phyloP scores from a whole-genome alignment of 2,329 filamentous ascomycete genomes.

The Scopulariopsis brevicaulis region DNA sequence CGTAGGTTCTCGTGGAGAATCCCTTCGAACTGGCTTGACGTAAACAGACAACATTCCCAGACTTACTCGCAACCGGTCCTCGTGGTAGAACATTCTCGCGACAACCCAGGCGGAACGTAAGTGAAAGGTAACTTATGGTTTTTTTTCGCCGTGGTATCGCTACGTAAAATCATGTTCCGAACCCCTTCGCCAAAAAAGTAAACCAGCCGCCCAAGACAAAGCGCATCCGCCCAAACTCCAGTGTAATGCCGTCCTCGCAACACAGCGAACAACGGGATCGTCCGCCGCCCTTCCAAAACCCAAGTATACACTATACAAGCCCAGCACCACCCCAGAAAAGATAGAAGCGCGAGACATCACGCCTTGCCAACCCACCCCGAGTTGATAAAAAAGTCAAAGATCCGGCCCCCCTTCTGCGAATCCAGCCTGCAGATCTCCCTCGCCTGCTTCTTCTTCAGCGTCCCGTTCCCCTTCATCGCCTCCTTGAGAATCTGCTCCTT shows the following conservation, averaged over 20 bases:
- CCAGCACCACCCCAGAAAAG: not conserved
- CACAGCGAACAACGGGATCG: not conserved
- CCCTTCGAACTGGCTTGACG: no score
- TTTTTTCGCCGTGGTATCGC: not conserved
- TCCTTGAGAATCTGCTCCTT: slow-evolving; percentile 90
- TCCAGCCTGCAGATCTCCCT: slow-evolving; percentile 79
- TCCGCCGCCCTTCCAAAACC: no score
- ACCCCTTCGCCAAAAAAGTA: not conserved
- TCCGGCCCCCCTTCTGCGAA: slow-evolving; percentile 68
- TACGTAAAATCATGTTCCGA: not conserved
- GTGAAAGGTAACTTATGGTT: no score
- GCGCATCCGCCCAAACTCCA: not conserved
- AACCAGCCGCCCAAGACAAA: not conserved
- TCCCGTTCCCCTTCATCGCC: slow-evolving; percentile 77
- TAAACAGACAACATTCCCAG: no score
- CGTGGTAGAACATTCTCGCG: no score
- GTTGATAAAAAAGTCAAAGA: slow-evolving; percentile 93
- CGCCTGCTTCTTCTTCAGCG: slow-evolving; percentile 87
- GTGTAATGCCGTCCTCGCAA: not conserved
- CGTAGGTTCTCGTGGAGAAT: no score
- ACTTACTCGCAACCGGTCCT: no score
- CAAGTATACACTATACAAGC: not conserved
- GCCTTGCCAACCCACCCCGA: slow-evolving; percentile 86
- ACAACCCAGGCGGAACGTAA: no score
- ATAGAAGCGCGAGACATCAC: slow-evolving; percentile 20